Conservation (phyloP, 345 rosid species). For the Eucalyptus coolabah region DNA sequence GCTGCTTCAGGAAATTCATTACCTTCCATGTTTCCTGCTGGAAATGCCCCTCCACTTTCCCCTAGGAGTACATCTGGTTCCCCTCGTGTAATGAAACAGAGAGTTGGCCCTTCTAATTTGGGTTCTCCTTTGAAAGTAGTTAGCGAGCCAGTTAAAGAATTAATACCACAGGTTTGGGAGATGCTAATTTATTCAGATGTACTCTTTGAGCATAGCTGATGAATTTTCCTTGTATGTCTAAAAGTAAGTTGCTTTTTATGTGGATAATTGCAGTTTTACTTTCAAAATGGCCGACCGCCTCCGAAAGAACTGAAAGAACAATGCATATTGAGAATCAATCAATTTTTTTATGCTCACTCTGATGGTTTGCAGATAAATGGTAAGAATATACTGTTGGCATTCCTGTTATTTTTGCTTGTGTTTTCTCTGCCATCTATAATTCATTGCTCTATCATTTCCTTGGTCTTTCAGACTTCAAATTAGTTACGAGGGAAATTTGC, state of each 20-base stretch:
- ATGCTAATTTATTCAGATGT: neutral
- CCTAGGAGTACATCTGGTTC: constrained; percentile 73
- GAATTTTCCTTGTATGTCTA: neutral
- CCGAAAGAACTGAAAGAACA: constrained; percentile 62
- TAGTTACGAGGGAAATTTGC: constrained; percentile 66
- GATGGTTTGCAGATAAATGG: constrained; percentile 62
- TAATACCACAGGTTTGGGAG: constrained; percentile 77
- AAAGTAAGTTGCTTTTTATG: neutral
- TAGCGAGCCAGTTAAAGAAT: constrained; percentile 47
- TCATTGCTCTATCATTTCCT: constrained; percentile 1
- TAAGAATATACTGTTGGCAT: neutral
- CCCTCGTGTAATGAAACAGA: constrained; percentile 57
- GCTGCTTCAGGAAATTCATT: constrained; percentile 38
- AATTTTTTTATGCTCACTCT: constrained; percentile 30
- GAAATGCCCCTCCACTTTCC: constrained; percentile 85
- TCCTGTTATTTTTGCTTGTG: neutral
- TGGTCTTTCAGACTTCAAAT: constrained; percentile 58
- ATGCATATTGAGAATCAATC: constrained; percentile 40
- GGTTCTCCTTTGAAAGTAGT: constrained; percentile 64
- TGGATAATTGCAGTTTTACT: constrained; percentile 61
- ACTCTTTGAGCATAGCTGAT: neutral
- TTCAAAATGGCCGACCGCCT: constrained; percentile 71
- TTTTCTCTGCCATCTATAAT: neutral
- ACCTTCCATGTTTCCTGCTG: constrained; percentile 76
- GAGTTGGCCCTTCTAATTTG: constrained; percentile 53